Base-by-base conservation (phyloP, 1,284 basidiomycete genomes). In the Agaricales sp. region DNA sequence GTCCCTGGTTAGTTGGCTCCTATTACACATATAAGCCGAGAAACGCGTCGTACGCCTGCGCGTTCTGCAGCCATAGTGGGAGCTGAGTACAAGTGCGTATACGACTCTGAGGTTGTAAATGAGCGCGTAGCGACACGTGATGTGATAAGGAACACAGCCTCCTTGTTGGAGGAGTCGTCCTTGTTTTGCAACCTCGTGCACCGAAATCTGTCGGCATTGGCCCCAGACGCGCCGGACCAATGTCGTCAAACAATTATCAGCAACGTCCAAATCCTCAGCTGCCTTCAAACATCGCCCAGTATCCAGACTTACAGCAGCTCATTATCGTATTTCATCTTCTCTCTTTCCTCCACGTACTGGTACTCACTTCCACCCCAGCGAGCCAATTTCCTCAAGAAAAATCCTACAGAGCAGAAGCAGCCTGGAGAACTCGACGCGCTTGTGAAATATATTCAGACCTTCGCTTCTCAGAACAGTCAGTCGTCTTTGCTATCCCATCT, bases 51-150 rank as follows among this genome's bases (percentile, higher is more conserved):
- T 66, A 87, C 85, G 21, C 87, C 86, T 53, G 84, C 84, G 59
- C 87, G 70, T 69, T 87, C 82, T 59, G 80, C 73, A 59, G 80
- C 75, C 85, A 88, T 87, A 56, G 55, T 73, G 63, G 60, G 52
- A 49, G 57, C 45, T 14, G 14, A 47, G 50, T 51, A 51, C 26
- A 52, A 51, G 25, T 39, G n/a, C n/a, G n/a, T n/a, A n/a, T 30
- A 44, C 12, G 23, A 14, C 25, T 47, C 46, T 30, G 48, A 37
- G 63, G 64, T 30, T 30, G 26, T 30, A 30, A 14, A 30, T 6
- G 26, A 30, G 26, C 26, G 26, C 26, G 26, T 30, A 6, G 6
- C 14, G 14, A 6, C 26, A 30, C 26, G 26, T 30, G 26, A 6
- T 30, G 26, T 6, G 26, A 30, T 30, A 30, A 6, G 6, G 6